Conservation (phyloP, 495 filamentous ascomycete species). For the Xylaria intraflava region DNA sequence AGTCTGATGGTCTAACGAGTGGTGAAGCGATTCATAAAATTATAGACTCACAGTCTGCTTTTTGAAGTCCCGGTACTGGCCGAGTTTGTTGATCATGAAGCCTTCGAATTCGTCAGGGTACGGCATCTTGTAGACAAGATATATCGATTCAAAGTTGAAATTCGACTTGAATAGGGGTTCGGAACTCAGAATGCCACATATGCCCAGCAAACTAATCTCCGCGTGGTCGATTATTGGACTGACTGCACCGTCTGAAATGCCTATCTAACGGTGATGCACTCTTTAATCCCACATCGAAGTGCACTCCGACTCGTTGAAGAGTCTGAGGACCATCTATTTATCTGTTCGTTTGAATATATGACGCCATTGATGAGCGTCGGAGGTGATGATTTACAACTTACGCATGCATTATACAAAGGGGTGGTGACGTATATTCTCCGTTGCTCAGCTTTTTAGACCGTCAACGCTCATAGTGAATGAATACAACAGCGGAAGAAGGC, state of each 20-base stretch:
- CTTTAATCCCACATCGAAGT: background rate
- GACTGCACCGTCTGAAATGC: too few relatives aligned
- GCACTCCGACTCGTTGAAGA: background rate
- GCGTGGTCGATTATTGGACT: too few relatives aligned
- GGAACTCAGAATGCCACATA: too few relatives aligned
- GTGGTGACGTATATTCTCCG: conserved; percentile 8
- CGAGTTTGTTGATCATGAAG: conserved; percentile 59
- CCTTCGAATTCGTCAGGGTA: conserved; percentile 74
- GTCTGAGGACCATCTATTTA: background rate
- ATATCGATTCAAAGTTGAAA: background rate
- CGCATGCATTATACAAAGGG: background rate
- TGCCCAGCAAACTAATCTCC: too few relatives aligned
- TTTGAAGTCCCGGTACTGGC: conserved; percentile 56
- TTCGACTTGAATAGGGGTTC: too few relatives aligned
- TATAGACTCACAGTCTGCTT: conserved; percentile 51
- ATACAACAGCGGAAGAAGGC: too few relatives aligned
- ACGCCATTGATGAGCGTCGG: conserved; percentile 3
- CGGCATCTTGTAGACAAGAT: conserved; percentile 43
- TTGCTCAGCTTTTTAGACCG: background rate
- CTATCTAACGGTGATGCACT: too few relatives aligned
- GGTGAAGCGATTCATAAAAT: background rate
- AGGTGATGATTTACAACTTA: background rate
- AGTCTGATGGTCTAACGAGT: background rate
- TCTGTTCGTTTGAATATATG: background rate
- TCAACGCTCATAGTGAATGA: too few relatives aligned